Percentiles rank a stretch among this genome's conserved stretches.
Evolutionary conservation across 2,329 filamentous ascomycete species (phyloP).

Genomic region (Coniella lustricola): DNA sequence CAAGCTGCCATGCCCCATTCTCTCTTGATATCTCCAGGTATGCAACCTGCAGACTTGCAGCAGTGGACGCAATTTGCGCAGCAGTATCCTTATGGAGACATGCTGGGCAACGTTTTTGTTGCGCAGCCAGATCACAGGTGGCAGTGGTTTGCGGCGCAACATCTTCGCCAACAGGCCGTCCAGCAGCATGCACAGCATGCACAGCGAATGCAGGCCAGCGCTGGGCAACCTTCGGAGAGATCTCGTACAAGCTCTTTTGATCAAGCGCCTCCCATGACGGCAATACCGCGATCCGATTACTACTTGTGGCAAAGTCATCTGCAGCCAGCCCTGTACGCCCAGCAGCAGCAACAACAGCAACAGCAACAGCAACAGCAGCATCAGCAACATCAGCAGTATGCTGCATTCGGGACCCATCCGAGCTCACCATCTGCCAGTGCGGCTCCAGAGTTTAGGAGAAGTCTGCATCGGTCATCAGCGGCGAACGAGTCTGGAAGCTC

Average conservation of each 20-base stretch:
- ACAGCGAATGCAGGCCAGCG: conserved; percentile 34
- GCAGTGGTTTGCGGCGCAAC: conserved; percentile 41
- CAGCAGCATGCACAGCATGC: conserved; percentile 38
- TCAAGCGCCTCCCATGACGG: conserved; percentile 47
- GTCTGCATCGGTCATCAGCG: conserved; percentile 46
- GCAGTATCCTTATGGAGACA: conserved; percentile 13
- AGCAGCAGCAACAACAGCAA: conserved; percentile 26
- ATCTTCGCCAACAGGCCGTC: conserved; percentile 37
- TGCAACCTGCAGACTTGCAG: conserved; percentile 20
- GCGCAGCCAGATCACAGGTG: conserved; percentile 37
- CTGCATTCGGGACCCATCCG: conserved; percentile 46
- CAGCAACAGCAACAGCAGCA: conserved; percentile 27
- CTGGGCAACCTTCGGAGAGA: conserved; percentile 36
- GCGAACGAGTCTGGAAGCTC: conserved; percentile 41
- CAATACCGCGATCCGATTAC: conserved; percentile 50
- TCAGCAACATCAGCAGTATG: conserved; percentile 5
- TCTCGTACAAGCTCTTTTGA: conserved; percentile 59
- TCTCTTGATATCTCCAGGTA: neutral
- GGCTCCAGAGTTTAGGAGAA: conserved; percentile 48
- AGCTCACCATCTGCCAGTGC: conserved; percentile 45
- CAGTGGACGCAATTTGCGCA: conserved; percentile 26
- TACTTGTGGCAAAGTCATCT: conserved; percentile 43
- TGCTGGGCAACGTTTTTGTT: conserved; percentile 23
- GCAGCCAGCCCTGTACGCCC: conserved; percentile 37
- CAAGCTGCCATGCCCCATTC: conserved; percentile 25